A percentile compares a stretch with the other conserved stretches of the same genome.
Evolutionary conservation across 352 stramenopile species (phyloP).

Genomic region (Blastocystis sp.): DNA sequence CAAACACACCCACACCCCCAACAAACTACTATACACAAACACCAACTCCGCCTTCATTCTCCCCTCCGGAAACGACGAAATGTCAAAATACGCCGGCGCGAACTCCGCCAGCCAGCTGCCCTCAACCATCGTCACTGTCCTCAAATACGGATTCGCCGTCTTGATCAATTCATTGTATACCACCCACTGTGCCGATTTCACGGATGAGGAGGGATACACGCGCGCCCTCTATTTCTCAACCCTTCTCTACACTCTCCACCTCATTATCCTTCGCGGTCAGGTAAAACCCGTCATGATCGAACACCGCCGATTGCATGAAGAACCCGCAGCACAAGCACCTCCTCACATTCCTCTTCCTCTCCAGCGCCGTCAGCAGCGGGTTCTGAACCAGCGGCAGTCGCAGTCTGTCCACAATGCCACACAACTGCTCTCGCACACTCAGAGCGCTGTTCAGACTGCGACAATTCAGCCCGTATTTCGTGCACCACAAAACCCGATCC

Average conservation of each 20-base stretch:
- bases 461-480: constrained; percentile 93
- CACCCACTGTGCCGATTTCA: constrained; percentile 44
- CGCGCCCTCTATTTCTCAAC: constrained; percentile 1
- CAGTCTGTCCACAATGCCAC: constrained; percentile 80
- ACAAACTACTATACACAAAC: constrained; percentile 10
- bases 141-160: constrained; percentile 97
- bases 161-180: constrained; percentile 94
- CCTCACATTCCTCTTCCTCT: constrained; percentile 88
- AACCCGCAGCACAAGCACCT: constrained; percentile 88
- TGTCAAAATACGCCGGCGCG: constrained; percentile 94
- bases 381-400: constrained; percentile 74
- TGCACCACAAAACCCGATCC: constrained; percentile 88
- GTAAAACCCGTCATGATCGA: constrained; percentile 86
- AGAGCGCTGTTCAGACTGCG: constrained; percentile 83
- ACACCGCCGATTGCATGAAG: constrained; percentile 94
- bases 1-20: background rate
- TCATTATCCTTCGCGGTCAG: constrained; percentile 99
- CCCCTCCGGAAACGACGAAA: constrained; percentile 76
- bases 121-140: constrained; percentile 88
- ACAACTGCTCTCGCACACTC: constrained; percentile 91
- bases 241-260: constrained; percentile 77
- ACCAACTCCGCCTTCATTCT: constrained; percentile 60
- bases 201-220: constrained; percentile 56
- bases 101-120: constrained; percentile 87
- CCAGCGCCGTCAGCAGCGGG: constrained; percentile 72